phyloP scores from a whole-genome alignment of 2,329 filamentous ascomycete species.

The Botrytis byssoidea region DNA sequence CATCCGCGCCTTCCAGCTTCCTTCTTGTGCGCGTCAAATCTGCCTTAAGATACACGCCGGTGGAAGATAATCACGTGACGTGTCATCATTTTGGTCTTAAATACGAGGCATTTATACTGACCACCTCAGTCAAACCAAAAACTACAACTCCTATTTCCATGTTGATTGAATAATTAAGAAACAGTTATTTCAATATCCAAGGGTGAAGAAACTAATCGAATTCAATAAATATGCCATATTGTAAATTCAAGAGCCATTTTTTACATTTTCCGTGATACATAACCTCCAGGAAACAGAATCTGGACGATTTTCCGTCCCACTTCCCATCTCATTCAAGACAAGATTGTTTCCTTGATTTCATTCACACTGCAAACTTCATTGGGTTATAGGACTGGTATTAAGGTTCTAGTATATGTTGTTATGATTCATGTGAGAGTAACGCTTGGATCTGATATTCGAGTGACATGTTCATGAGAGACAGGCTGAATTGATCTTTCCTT shows the following conservation, averaged over 20 bases:
- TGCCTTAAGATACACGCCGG: constrained; percentile 12
- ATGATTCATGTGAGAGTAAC: background rate
- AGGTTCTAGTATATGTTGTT: background rate
- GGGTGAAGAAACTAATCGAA: background rate
- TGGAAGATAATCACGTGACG: background rate
- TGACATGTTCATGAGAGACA: background rate
- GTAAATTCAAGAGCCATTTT: background rate
- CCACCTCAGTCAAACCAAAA: background rate
- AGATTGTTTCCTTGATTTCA: background rate
- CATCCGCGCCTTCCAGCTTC: constrained; percentile 12
- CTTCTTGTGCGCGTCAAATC: constrained; percentile 12
- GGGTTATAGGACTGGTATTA: background rate
- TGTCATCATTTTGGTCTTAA: background rate
- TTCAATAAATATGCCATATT: background rate
- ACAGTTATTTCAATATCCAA: background rate
- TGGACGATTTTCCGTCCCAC: background rate
- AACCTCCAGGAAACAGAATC: background rate
- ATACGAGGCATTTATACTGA: background rate
- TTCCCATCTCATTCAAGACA: background rate
- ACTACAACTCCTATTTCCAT: background rate
- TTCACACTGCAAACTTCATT: background rate
- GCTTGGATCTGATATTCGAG: background rate
- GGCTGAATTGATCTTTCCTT: background rate
- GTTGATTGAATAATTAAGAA: background rate
- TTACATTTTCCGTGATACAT: background rate